Evolutionary conservation across 306 rosid genomes (phyloP).

Genomic region (Senna siamea): DNA sequence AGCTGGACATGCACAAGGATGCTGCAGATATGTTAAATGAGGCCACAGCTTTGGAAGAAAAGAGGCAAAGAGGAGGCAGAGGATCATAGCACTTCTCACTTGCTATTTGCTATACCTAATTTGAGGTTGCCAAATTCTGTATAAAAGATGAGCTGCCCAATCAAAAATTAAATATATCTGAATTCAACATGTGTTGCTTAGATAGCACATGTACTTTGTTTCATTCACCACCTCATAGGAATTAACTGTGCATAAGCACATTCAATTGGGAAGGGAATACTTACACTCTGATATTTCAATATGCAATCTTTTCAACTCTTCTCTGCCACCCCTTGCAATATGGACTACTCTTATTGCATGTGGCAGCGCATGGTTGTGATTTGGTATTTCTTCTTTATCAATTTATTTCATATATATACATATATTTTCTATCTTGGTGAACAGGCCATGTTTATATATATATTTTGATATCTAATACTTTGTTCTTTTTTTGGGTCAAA

Average conservation of each 20-base stretch:
- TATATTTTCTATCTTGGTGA: background rate
- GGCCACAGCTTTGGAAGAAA: slow-evolving; percentile 90
- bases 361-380: background rate
- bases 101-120: slow-evolving; percentile 33
- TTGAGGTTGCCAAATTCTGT: slow-evolving; percentile 70
- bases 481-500: no score
- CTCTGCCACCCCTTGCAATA: background rate
- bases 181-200: slow-evolving; percentile 48
- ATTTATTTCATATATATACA: background rate
- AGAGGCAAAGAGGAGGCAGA: slow-evolving; percentile 81
- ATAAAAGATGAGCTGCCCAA: slow-evolving; percentile 75
- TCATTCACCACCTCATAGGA: slow-evolving; percentile 49
- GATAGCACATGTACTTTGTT: slow-evolving; percentile 42
- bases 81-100: slow-evolving; percentile 45
- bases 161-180: slow-evolving; percentile 50
- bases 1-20: slow-evolving; percentile 94
- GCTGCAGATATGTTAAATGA: slow-evolving; percentile 96
- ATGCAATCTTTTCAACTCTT: slow-evolving; percentile 5
- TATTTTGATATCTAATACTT: background rate
- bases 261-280: slow-evolving; percentile 46
- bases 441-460: background rate
- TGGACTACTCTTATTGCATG: background rate
- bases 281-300: slow-evolving; percentile 39
- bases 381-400: background rate
- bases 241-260: slow-evolving; percentile 51